These are phyloP conservation scores for Musa schizocarpa DNA, from an alignment of 176 grass and related monocot genomes.

Conservation along the genomic window DNA sequence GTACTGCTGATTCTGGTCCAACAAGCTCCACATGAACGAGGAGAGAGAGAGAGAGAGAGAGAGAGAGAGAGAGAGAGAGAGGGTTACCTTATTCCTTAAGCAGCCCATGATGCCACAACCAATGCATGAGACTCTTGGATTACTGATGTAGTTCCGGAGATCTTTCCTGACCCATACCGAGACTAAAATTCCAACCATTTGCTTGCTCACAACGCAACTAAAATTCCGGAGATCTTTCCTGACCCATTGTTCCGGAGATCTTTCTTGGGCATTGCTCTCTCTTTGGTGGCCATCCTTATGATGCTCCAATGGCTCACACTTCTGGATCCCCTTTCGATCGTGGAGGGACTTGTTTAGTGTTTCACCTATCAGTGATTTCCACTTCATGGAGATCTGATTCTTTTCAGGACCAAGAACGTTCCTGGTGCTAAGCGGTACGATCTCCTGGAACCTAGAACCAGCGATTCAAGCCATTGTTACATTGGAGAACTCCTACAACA, in stretches of 20 bases:
- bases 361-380: constrained; percentile 60
- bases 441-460: constrained; percentile 81
- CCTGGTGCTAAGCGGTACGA: constrained; percentile 69
- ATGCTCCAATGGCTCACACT: background rate
- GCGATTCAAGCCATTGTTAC: background rate
- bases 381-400: constrained; percentile 49
- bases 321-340: background rate
- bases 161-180: constrained; percentile 64
- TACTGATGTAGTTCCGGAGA: constrained; percentile 42
- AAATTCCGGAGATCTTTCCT: too few relatives aligned
- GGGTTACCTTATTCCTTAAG: constrained; percentile 84
- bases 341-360: constrained; percentile 43
- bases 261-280: constrained; percentile 15
- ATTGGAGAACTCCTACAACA: background rate
- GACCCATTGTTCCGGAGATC: too few relatives aligned
- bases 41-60: too few relatives aligned
- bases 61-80: too few relatives aligned
- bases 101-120: constrained; percentile 85
- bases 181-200: constrained; percentile 90
- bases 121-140: constrained; percentile 56
- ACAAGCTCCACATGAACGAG: too few relatives aligned
- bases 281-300: constrained; percentile 19
- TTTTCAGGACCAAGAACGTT: constrained; percentile 84
- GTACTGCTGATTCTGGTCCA: background rate
- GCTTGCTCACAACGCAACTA: constrained; percentile 78